Evolutionary conservation across 2,329 filamentous ascomycete species (phyloP).

Genomic region (Aspergillus amoenus): DNA sequence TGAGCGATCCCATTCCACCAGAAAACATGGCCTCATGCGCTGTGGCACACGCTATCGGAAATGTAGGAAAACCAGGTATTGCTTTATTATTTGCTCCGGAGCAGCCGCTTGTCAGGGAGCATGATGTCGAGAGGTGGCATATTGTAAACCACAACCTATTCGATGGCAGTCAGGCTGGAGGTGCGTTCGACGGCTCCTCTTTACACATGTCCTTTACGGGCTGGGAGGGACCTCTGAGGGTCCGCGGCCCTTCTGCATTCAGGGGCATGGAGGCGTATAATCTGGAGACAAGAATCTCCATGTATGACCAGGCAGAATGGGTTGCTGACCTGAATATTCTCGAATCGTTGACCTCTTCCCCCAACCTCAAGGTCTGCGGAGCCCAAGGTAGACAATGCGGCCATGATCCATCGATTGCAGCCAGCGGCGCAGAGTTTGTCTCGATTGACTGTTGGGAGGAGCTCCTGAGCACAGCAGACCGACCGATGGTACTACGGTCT

Average conservation of each 20-base stretch:
- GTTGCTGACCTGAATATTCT: background rate
- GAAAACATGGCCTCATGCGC: background rate
- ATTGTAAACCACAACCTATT: slow-evolving; percentile 9
- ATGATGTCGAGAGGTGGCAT: slow-evolving; percentile 9
- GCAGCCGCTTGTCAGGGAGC: background rate
- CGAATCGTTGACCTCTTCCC: background rate
- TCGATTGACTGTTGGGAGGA: slow-evolving; percentile 4
- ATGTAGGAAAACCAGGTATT: slow-evolving; percentile 9
- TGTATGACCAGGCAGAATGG: slow-evolving; percentile 2
- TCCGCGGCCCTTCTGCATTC: background rate
- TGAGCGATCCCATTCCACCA: slow-evolving; percentile 1
- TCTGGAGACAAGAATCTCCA: background rate
- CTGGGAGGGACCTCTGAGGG: slow-evolving; percentile 9
- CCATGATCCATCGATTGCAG: background rate
- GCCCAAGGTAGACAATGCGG: background rate
- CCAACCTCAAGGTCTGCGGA: background rate
- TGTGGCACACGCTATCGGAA: slow-evolving; percentile 6
- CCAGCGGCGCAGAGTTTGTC: background rate
- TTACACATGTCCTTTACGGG: slow-evolving; percentile 10
- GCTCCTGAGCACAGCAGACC: background rate
- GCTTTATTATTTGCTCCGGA: slow-evolving; percentile 1
- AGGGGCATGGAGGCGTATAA: background rate
- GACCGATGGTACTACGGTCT: background rate
- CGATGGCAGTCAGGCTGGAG: background rate
- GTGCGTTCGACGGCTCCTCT: slow-evolving; percentile 7